Evolutionary conservation across 2,329 filamentous ascomycete genomes (phyloP).

Genomic region (Pseudogymnoascus sp.): DNA sequence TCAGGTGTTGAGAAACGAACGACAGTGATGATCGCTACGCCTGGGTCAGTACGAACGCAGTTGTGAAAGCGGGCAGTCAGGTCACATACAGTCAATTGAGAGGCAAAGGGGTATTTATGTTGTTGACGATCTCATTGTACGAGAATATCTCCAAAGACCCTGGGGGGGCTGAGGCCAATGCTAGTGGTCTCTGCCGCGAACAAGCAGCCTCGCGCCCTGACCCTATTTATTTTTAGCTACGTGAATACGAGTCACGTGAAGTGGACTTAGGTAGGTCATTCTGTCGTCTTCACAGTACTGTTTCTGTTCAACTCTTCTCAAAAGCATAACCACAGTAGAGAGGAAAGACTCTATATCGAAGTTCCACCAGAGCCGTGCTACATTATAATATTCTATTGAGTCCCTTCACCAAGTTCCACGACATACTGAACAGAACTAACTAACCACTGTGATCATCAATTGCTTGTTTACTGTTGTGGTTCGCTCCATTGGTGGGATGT

Average conservation of each 20-base stretch:
- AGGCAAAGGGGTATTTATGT: constrained; percentile 1
- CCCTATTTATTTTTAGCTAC: constrained; percentile 2
- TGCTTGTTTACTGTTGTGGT: background rate
- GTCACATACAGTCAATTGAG: background rate
- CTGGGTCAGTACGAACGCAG: background rate
- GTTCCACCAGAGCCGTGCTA: background rate
- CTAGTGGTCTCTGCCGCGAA: constrained; percentile 5
- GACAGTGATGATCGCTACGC: background rate
- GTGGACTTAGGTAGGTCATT: background rate
- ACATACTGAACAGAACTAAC: background rate
- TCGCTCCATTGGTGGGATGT: background rate
- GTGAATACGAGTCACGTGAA: constrained; percentile 5
- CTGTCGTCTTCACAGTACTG: background rate
- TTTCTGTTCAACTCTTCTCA: background rate
- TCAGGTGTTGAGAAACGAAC: background rate
- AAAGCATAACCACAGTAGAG: background rate
- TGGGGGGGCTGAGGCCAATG: constrained; percentile 2
- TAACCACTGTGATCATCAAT: background rate
- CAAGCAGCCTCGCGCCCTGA: constrained; percentile 3
- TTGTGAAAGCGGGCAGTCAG: background rate
- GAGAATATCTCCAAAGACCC: background rate
- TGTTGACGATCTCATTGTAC: background rate
- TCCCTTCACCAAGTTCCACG: background rate
- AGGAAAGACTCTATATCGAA: background rate
- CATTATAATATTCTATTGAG: background rate